Base-by-base conservation (phyloP, 2,329 filamentous ascomycete genomes). In the Aspergillus spinulosporus region DNA sequence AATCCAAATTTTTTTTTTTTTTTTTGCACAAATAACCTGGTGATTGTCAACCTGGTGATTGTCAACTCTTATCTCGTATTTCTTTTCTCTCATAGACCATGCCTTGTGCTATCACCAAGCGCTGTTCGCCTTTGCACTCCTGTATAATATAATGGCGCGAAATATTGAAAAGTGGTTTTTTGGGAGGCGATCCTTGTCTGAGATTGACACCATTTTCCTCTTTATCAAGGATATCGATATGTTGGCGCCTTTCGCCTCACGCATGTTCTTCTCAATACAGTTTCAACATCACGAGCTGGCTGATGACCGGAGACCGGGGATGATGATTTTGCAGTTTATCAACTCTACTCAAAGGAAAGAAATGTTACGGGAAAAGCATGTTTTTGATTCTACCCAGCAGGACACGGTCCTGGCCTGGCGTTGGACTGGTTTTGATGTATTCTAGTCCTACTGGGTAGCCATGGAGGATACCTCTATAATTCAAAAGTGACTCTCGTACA, bases 351-450 rank as follows among this genome's bases (percentile, higher is more conserved):
- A 62, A 57, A 62, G 60, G 51, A 54, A 48, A 60, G 49, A 54
- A 62, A 62, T 56, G 52, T 36, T 61, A 63, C 59, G 58, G 56
- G 62, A 60, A 60, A 56, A 44, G 29, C 55, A 58, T 54, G 54
- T 58, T 56, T 49, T 58, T 62, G 51, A 47, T 48, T 60, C 49
- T 54, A 48, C 54, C 53, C 49, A 44, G 34, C 31, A 47, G 56
- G 52, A 55, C 49, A 45, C 54, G 48, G 58, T 59, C 48, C 43
- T 51, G 31, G 32, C 42, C 39, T 48, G 49, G 43, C 46, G 62
- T 56, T 63, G 64, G 59, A 64, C 59, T 59, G 57, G 57, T 49
- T 54, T 64, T 57, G 63, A 51, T 68, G 64, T 65, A 68, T 60
- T 65, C 58, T 68, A 68, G 60, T 60, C 66, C 60, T 62, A 59